Evolutionary conservation across 768 basidiomycete species (phyloP), one percentile per base, ranked within the genome.

Genomic region (Pluteus cervinus): DNA sequence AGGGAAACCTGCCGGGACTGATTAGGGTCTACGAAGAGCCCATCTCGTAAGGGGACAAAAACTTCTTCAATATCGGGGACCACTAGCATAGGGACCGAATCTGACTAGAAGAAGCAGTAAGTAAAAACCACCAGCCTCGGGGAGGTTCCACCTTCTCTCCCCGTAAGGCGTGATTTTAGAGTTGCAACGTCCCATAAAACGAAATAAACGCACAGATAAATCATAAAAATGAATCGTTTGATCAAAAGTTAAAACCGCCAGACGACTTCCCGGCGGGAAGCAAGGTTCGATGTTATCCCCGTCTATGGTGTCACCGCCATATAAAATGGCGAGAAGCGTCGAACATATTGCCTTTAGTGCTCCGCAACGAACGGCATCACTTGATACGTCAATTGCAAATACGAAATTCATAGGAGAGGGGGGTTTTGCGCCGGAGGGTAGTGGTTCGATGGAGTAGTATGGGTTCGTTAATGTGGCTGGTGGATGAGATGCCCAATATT

Each of bases 51-150:
- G 0, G 96, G 96, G 2, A 86, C 58, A 58, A 93, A 98, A 14
- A 91, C 79, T 38, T 99, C 96, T n/a, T 90, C 84, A 24, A 98
- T 61, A 54, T 98, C 96, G 1, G 86, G 65, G 7, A 97, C 74
- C 29, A 98, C 75, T 29, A 93, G 66, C 69, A 93, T 83, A 24
- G 70, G 69, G 2, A 76, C 69, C 48, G 68, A 62, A 53, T 73
- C 64, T 65, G 63, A 60, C 68, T 70, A 58, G 35, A 54, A 45
- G 56, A 47, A 58, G 55, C 36, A 40, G 43, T 46, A 35, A 40
- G 44, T 36, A 36, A 41, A 39, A 48, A 33, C 34, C 33, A 36
- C 46, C 24, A 25, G 26, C n/a, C n/a, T n/a, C n/a, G n/a, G n/a
- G n/a, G n/a, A n/a, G n/a, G n/a, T n/a, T n/a, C n/a, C n/a, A n/a